Evolutionary conservation across 495 filamentous ascomycete genomes (phyloP).

Genomic region (Halenospora varia): DNA sequence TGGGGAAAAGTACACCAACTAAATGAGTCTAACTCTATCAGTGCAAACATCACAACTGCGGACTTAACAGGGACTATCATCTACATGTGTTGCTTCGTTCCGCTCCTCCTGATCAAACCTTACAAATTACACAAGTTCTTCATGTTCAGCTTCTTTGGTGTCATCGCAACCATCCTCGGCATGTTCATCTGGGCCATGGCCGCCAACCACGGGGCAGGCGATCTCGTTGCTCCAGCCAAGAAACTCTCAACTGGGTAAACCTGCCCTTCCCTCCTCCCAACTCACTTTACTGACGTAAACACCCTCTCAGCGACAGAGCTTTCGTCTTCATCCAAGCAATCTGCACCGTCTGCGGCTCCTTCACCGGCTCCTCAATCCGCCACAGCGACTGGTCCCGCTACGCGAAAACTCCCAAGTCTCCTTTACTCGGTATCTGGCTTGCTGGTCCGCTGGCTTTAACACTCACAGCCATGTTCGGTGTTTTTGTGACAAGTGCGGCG

Average conservation of each 20-base stretch:
- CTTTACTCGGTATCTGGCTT: background rate
- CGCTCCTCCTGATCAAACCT: background rate
- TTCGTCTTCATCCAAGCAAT: background rate
- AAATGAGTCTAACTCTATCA: too few relatives aligned
- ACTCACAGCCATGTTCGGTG: background rate
- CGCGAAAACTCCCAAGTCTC: background rate
- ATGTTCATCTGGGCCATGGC: background rate
- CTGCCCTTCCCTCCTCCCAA: background rate
- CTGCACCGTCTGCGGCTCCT: background rate
- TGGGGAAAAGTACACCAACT: too few relatives aligned
- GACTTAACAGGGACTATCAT: background rate
- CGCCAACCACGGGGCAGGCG: background rate
- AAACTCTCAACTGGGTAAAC: background rate
- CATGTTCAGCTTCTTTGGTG: background rate
- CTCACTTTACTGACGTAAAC: background rate
- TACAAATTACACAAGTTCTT: background rate
- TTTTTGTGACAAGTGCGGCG: background rate
- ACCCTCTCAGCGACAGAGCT: background rate
- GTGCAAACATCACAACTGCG: background rate
- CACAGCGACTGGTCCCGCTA: background rate
- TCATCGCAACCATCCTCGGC: background rate
- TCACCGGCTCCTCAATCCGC: background rate
- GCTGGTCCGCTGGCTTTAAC: background rate
- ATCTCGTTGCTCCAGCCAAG: background rate
- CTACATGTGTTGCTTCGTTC: background rate